Evolutionary conservation across 805 yeast species (phyloP).

Genomic region (Nakazawaea wickerhamii): DNA sequence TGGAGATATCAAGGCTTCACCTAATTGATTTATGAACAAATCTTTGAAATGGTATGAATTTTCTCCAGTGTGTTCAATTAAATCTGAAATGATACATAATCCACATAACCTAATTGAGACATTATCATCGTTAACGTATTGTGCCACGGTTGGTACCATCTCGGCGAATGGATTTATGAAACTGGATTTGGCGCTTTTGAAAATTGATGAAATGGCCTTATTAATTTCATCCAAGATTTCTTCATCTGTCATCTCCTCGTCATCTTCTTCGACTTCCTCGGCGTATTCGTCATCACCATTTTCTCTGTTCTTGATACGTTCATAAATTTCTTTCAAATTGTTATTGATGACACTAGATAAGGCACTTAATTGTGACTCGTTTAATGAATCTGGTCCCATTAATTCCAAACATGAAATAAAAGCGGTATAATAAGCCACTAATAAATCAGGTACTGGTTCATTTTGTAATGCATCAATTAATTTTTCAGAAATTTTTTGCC

Average conservation of each 20-base stretch:
- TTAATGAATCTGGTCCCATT: constrained; percentile 60
- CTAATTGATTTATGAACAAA: constrained; percentile 55
- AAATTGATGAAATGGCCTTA: constrained; percentile 63
- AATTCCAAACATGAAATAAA: constrained; percentile 60
- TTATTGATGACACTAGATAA: constrained; percentile 56
- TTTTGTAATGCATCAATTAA: constrained; percentile 60
- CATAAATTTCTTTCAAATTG: constrained; percentile 61
- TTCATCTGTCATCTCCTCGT: constrained; percentile 83
- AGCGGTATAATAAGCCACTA: constrained; percentile 72
- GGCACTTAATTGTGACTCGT: constrained; percentile 45
- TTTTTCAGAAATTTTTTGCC: constrained; percentile 66
- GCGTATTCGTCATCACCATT: constrained; percentile 78
- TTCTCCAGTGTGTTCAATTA: constrained; percentile 75
- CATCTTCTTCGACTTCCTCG: constrained; percentile 81
- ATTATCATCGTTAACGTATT: constrained; percentile 60
- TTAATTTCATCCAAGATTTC: constrained; percentile 84
- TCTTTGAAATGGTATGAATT: constrained; percentile 60
- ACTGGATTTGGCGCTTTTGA: constrained; percentile 52
- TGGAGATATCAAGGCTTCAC: constrained; percentile 60
- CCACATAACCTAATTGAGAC: constrained; percentile 72
- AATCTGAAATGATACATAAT: constrained; percentile 71
- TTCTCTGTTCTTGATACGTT: constrained; percentile 68
- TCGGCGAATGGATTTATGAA: constrained; percentile 63
- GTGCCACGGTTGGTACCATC: constrained; percentile 56
- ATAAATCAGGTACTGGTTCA: constrained; percentile 81